These are phyloP conservation scores for Solanum clarkiae DNA, from an alignment of 257 asterid species.

Conservation along the genomic window DNA sequence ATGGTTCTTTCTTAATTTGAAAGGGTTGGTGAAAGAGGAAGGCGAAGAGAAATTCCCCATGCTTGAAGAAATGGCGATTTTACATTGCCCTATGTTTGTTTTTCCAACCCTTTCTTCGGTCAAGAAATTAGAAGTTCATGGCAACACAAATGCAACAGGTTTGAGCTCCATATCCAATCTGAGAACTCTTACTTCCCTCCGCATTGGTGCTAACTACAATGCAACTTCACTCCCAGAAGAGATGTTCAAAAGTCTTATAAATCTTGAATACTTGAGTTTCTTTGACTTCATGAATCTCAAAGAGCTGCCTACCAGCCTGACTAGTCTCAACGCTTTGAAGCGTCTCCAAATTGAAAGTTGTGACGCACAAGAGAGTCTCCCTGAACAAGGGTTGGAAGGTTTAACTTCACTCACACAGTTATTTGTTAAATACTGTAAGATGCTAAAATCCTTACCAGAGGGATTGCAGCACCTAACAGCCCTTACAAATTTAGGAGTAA, in stretches of 20 bases:
- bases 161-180: not conserved
- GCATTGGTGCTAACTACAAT: not conserved
- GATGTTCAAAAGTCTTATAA: not conserved
- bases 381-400: not conserved
- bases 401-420: not conserved
- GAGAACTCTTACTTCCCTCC: not conserved
- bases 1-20: not conserved
- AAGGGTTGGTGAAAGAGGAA: not conserved
- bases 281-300: not conserved
- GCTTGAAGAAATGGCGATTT: not conserved
- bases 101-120: not conserved
- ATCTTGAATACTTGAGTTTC: not conserved
- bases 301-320: not conserved
- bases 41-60: not conserved
- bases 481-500: not conserved
- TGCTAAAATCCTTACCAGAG: not conserved
- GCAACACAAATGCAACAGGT: not conserved
- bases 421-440: not conserved
- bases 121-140: not conserved
- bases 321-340: not conserved
- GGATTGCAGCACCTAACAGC: not conserved
- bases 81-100: not conserved
- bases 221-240: not conserved
- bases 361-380: not conserved
- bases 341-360: not conserved